Percentiles rank a stretch among this genome's conserved stretches.
Conservation (phyloP, 2,329 filamentous ascomycete genomes). For the Fusarium burgessii region DNA sequence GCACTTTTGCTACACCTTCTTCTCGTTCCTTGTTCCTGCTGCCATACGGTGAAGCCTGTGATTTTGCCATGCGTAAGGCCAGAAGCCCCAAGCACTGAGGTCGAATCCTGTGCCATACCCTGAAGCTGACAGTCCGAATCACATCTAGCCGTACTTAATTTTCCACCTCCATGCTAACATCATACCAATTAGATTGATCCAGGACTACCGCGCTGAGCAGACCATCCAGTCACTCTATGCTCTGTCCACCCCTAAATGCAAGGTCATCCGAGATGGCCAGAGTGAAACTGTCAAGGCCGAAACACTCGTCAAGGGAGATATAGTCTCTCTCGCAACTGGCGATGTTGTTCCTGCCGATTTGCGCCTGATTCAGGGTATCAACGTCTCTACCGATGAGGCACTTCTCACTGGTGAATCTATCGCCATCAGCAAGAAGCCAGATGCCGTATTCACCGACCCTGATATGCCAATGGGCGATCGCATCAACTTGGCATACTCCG, state of each 20-base stretch:
- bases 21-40: slow-evolving; percentile 36
- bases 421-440: slow-evolving; percentile 74
- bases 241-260: slow-evolving; percentile 69
- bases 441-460: slow-evolving; percentile 63
- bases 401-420: slow-evolving; percentile 80
- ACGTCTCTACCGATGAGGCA: slow-evolving; percentile 81
- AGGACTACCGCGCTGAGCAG: slow-evolving; percentile 72
- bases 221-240: slow-evolving; percentile 71
- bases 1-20: slow-evolving; percentile 36
- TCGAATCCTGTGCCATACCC: slow-evolving; percentile 45
- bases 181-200: slow-evolving; percentile 60
- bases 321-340: slow-evolving; percentile 72
- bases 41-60: slow-evolving; percentile 48
- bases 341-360: slow-evolving; percentile 79
- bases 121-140: slow-evolving; percentile 45
- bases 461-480: slow-evolving; percentile 75
- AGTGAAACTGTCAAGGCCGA: slow-evolving; percentile 66
- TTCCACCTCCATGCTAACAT: slow-evolving; percentile 46
- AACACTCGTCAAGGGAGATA: slow-evolving; percentile 73
- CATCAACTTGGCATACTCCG: slow-evolving; percentile 77
- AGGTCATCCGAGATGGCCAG: slow-evolving; percentile 66
- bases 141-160: slow-evolving; percentile 24
- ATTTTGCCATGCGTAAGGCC: slow-evolving; percentile 42
- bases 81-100: slow-evolving; percentile 47
- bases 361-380: slow-evolving; percentile 74